Evolutionary conservation across 2,329 filamentous ascomycete genomes (phyloP).

Genomic region (Pyrenochaeta sp.): DNA sequence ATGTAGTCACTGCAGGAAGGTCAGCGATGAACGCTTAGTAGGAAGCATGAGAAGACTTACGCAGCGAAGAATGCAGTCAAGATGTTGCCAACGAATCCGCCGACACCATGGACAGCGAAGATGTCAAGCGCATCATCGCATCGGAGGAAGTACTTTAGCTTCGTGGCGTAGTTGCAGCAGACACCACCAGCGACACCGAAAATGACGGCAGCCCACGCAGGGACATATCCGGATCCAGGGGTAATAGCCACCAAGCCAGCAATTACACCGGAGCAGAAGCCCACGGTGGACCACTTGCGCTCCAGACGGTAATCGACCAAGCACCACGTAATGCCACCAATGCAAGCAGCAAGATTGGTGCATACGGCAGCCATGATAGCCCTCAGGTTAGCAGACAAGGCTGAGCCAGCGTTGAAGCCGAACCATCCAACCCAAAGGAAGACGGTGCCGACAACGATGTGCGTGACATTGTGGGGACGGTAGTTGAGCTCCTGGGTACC

Average conservation of each 20-base stretch:
- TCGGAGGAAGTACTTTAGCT: constrained; percentile 83
- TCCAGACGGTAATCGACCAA: constrained; percentile 88
- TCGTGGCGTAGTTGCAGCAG: constrained; percentile 88
- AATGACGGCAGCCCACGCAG: constrained; percentile 82
- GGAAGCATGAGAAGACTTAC: constrained; percentile 49
- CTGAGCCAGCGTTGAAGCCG: constrained; percentile 90
- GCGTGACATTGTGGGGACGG: constrained; percentile 90
- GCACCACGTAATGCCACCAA: constrained; percentile 89
- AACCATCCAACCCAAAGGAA: constrained; percentile 98
- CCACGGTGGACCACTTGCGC: constrained; percentile 90
- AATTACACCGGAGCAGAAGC: constrained; percentile 90
- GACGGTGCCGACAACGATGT: constrained; percentile 90
- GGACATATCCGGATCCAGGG: constrained; percentile 85
- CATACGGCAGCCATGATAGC: constrained; percentile 87
- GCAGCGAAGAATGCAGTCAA: constrained; percentile 79
- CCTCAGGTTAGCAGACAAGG: constrained; percentile 80
- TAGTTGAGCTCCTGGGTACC: constrained; percentile 90
- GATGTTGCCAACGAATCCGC: constrained; percentile 66
- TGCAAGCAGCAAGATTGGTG: constrained; percentile 83
- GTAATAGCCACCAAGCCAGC: constrained; percentile 86
- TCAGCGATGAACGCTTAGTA: constrained; percentile 1
- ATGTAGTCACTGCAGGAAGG: constrained; percentile 71
- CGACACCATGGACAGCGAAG: constrained; percentile 68
- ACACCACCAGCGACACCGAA: constrained; percentile 79
- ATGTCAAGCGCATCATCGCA: constrained; percentile 89